Percentiles rank a stretch among this genome's conserved stretches.
These are phyloP conservation scores for Trametes cubensis DNA, from an alignment of 768 basidiomycete species.

Conservation along the genomic window DNA sequence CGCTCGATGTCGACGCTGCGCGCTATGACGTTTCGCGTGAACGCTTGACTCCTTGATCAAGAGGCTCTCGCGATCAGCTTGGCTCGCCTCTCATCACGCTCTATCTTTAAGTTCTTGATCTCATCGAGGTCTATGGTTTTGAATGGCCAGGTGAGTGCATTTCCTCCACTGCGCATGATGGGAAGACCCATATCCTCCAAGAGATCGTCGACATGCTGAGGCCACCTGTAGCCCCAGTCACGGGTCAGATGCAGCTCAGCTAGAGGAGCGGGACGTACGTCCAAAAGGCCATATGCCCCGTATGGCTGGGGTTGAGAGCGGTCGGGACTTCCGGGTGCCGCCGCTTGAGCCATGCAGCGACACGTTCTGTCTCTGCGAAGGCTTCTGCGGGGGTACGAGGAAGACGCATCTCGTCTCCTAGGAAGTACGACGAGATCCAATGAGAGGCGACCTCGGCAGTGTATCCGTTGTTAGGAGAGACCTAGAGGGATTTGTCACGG, in stretches of 20 bases:
- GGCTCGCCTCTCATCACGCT: slow-evolving; percentile 42
- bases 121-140: slow-evolving; percentile 52
- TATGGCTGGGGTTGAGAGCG: slow-evolving; percentile 58
- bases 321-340: slow-evolving; percentile 54
- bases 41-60: too few relatives aligned
- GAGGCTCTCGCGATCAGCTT: too few relatives aligned
- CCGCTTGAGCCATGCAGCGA: slow-evolving; percentile 55
- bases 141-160: slow-evolving; percentile 70
- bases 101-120: slow-evolving; percentile 48
- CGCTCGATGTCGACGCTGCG: too few relatives aligned
- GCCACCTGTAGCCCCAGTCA: too few relatives aligned
- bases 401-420: slow-evolving; percentile 51
- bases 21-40: too few relatives aligned
- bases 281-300: slow-evolving; percentile 51
- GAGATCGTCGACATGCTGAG: slow-evolving; percentile 58
- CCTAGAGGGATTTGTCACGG: slow-evolving; percentile 41
- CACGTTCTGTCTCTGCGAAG: slow-evolving; percentile 43
- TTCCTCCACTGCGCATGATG: slow-evolving; percentile 58
- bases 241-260: too few relatives aligned
- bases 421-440: slow-evolving; percentile 69
- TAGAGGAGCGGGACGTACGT: slow-evolving; percentile 55
- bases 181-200: slow-evolving; percentile 61
- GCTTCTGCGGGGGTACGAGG: slow-evolving; percentile 51
- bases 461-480: slow-evolving; percentile 58
- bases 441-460: slow-evolving; percentile 57